Percentiles rank a stretch among this genome's conserved stretches.
These are phyloP conservation scores for Lepidium aucheri DNA, from an alignment of 345 rosid species.

Conservation along the genomic window DNA sequence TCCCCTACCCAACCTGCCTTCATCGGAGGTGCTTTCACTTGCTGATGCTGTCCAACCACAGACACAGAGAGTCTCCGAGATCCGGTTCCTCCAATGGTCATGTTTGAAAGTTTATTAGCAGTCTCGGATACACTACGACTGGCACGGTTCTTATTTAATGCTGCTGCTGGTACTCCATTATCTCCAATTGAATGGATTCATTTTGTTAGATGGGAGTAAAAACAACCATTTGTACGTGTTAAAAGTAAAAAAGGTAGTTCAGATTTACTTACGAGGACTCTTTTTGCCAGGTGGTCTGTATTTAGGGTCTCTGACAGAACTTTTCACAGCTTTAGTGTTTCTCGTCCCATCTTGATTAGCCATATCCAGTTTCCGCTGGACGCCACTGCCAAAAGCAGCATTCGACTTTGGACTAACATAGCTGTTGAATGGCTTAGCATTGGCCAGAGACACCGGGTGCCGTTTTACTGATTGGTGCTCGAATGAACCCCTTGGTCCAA, in stretches of 20 bases:
- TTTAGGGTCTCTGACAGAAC: conserved; percentile 39
- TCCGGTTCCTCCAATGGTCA: conserved; percentile 36
- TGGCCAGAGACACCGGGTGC: conserved; percentile 39
- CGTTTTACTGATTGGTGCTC: conserved; percentile 54
- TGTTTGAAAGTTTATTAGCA: conserved; percentile 42
- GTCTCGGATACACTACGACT: conserved; percentile 40
- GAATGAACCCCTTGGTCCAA: conserved; percentile 43
- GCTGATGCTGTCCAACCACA: conserved; percentile 23
- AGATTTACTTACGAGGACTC: conserved; percentile 58
- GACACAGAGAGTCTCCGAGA: conserved; percentile 36
- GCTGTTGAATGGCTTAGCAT: conserved; percentile 38
- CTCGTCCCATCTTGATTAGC: conserved; percentile 51
- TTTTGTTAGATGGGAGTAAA: neutral
- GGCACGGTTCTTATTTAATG: conserved; percentile 34
- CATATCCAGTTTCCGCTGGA: conserved; percentile 66
- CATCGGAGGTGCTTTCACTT: conserved; percentile 44
- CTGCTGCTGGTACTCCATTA: conserved; percentile 23
- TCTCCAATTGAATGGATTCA: neutral
- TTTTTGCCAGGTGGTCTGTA: conserved; percentile 75
- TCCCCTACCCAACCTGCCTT: conserved; percentile 61
- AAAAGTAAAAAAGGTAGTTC: neutral
- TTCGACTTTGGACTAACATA: conserved; percentile 41
- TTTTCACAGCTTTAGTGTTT: conserved; percentile 38
- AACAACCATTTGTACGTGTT: neutral
- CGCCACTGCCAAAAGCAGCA: conserved; percentile 51